A percentile compares a stretch with the other conserved stretches of the same genome.
These are phyloP conservation scores for Cenchrus purpureus DNA, from an alignment of 176 grass and related monocot genomes.

Conservation along the genomic window DNA sequence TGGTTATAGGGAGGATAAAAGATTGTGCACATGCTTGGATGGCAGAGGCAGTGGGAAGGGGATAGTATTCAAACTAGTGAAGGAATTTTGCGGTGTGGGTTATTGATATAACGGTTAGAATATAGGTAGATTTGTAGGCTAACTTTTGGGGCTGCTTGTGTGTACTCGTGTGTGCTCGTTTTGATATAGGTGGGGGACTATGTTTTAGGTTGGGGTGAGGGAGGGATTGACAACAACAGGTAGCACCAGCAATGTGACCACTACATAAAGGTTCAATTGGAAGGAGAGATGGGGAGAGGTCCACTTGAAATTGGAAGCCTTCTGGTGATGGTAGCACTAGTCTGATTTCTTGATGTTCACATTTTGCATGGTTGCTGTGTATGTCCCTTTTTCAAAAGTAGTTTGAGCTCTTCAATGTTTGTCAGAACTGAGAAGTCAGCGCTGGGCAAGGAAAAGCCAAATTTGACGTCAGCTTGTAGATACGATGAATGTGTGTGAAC, in stretches of 20 bases:
- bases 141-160: not conserved
- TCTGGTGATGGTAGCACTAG: conserved; percentile 17
- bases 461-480: conserved; percentile 11
- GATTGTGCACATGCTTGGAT: no score
- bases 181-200: not conserved
- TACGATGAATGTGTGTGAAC: conserved; percentile 27
- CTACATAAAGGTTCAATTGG: no score
- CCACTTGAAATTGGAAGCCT: conserved; percentile 2
- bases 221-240: not conserved
- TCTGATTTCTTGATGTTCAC: conserved; percentile 14
- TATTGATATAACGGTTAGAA: no score
- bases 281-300: not conserved
- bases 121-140: no score
- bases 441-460: conserved; percentile 22
- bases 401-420: not conserved
- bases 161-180: not conserved
- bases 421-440: conserved; percentile 23
- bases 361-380: not conserved
- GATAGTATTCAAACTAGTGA: no score
- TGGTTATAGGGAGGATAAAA: no score
- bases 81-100: no score
- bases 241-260: not conserved
- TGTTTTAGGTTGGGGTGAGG: conserved; percentile 9
- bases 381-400: not conserved
- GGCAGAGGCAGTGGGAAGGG: no score